phyloP scores from a whole-genome alignment of 176 grass and related monocot genomes.

The Areca catechu region DNA sequence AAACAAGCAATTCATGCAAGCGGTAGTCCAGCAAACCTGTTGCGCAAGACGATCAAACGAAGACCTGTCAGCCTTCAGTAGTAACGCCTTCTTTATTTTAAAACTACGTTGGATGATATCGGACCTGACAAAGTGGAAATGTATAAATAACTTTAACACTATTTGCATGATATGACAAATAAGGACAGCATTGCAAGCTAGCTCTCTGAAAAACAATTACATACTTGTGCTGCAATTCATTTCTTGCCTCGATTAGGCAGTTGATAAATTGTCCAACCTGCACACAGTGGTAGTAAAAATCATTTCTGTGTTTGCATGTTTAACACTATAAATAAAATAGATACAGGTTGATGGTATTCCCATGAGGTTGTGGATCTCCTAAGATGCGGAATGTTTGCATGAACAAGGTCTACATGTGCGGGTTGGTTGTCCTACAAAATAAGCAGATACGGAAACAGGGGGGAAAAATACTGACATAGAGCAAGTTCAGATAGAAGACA shows the following conservation, averaged over 20 bases:
- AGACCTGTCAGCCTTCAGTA: constrained; percentile 55
- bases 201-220: neutral
- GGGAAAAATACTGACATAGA: too few species aligned
- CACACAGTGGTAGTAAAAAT: constrained; percentile 1
- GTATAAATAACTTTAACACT: constrained; percentile 13
- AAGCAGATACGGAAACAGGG: too few species aligned
- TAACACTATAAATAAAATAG: neutral
- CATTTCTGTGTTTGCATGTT: neutral
- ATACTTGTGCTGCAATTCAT: constrained; percentile 74
- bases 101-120: constrained; percentile 59
- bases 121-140: constrained; percentile 38
- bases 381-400: too few species aligned
- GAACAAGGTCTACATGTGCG: too few species aligned
- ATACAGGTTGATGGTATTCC: too few species aligned
- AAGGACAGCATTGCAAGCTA: too few species aligned
- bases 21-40: constrained; percentile 40
- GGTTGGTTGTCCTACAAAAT: too few species aligned
- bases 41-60: constrained; percentile 67
- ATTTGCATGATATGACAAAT: too few species aligned
- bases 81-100: constrained; percentile 88
- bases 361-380: too few species aligned
- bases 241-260: constrained; percentile 72
- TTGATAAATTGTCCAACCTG: constrained; percentile 68
- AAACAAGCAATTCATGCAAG: neutral
- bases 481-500: too few species aligned